Evolutionary conservation across 2,329 filamentous ascomycete species (phyloP).

Genomic region (Periconia digitata): DNA sequence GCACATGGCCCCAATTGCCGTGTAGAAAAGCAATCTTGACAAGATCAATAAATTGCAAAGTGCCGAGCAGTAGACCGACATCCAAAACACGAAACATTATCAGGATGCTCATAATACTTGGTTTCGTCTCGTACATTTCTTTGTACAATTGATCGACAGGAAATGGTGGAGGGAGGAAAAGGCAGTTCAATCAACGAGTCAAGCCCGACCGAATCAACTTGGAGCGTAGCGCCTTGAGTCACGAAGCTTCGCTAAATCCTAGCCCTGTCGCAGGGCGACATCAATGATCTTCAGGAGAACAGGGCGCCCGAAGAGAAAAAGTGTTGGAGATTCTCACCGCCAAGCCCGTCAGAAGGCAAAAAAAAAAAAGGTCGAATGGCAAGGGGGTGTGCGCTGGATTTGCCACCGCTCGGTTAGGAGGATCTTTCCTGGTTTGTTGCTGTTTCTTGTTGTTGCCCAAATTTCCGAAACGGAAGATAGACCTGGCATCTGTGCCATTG

Average conservation of each 20-base stretch:
- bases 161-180: neutral
- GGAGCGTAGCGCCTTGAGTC: neutral
- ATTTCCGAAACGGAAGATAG: neutral
- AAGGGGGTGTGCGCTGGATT: too few relatives aligned
- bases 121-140: neutral
- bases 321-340: neutral
- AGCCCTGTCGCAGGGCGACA: neutral
- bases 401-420: neutral
- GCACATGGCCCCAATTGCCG: neutral
- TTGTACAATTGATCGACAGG: too few relatives aligned
- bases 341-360: neutral
- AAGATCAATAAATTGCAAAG: neutral
- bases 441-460: neutral
- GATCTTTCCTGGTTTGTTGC: neutral
- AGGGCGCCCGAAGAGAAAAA: neutral
- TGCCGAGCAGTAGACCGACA: neutral
- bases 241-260: neutral
- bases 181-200: neutral
- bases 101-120: neutral
- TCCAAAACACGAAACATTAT: neutral
- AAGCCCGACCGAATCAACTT: neutral
- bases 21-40: too few relatives aligned
- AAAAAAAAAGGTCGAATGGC: neutral
- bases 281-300: neutral
- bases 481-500: neutral